A percentile compares a stretch with the other conserved stretches of the same genome.
These are phyloP conservation scores for Zoysia japonica DNA, from an alignment of 176 grass and related monocot genomes.

Conservation along the genomic window DNA sequence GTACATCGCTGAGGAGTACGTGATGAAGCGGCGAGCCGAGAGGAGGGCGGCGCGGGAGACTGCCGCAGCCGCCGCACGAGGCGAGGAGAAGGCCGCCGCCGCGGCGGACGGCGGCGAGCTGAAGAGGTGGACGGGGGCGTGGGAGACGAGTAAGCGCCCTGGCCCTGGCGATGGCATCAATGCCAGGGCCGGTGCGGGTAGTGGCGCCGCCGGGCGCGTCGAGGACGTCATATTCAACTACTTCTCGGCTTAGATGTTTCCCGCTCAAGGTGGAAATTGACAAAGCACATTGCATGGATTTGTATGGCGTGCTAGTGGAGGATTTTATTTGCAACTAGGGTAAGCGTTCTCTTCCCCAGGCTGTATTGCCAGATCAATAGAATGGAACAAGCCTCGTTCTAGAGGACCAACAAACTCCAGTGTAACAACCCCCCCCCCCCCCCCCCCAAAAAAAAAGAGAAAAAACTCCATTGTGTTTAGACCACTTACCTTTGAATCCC, in stretches of 20 bases:
- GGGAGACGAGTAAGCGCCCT: conserved; percentile 5
- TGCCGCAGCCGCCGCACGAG: neutral
- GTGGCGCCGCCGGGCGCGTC: neutral
- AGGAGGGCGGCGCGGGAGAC: conserved; percentile 39
- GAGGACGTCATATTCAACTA: conserved; percentile 35
- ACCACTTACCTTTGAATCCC: too few relatives aligned
- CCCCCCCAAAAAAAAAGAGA: too few relatives aligned
- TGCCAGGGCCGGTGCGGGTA: neutral
- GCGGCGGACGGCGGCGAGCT: neutral
- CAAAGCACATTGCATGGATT: neutral
- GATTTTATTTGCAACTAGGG: neutral
- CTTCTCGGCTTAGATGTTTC: conserved; percentile 38
- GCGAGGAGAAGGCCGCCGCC: conserved; percentile 4
- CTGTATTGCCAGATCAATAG: neutral
- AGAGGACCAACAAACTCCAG: neutral
- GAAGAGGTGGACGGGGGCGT: conserved; percentile 37
- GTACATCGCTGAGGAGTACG: conserved; percentile 85
- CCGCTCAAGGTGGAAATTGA: neutral
- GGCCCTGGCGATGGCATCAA: neutral
- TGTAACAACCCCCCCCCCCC: too few relatives aligned
- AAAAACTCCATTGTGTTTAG: too few relatives aligned
- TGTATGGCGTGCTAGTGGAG: neutral
- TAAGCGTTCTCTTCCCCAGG: neutral
- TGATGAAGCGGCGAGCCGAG: conserved; percentile 56
- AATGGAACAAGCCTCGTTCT: neutral